Conservation (phyloP, 768 basidiomycete species). For the Daedaleopsis nitida region DNA sequence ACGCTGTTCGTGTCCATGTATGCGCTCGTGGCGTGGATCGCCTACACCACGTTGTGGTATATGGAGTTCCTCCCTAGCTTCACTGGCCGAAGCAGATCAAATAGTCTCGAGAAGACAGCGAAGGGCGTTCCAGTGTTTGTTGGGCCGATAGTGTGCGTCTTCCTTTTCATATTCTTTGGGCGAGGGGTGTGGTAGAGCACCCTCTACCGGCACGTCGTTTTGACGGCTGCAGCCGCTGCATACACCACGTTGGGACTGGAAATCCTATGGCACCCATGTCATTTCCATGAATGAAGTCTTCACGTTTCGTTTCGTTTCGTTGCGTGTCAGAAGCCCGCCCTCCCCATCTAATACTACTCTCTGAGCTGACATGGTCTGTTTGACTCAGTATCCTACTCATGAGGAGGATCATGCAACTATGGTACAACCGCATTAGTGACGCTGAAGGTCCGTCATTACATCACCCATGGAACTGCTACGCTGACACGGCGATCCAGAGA, state of each 20-base stretch:
- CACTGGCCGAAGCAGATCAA: conserved; percentile 28
- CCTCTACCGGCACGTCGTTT: no score
- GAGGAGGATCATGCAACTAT: conserved; percentile 78
- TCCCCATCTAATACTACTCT: not conserved
- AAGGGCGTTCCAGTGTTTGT: conserved; percentile 62
- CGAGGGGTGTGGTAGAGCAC: not conserved
- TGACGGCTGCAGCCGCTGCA: no score
- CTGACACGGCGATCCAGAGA: conserved; percentile 54
- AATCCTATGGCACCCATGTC: no score
- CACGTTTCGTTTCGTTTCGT: no score
- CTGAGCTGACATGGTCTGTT: not conserved
- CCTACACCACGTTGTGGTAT: conserved; percentile 78
- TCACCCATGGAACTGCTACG: not conserved
- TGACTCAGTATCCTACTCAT: conserved; percentile 65
- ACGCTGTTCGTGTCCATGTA: conserved; percentile 79
- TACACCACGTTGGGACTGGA: no score
- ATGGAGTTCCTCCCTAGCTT: conserved; percentile 52
- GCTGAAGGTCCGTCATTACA: conserved; percentile 66
- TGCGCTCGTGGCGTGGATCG: conserved; percentile 71
- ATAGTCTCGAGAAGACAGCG: conserved; percentile 43
- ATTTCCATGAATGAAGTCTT: no score
- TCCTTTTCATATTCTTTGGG: not conserved
- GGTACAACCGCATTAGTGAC: conserved; percentile 80
- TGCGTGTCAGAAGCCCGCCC: no score
- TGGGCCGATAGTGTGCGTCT: conserved; percentile 78